phyloP scores from a whole-genome alignment of 257 asterid species.

The Echites panduratus region DNA sequence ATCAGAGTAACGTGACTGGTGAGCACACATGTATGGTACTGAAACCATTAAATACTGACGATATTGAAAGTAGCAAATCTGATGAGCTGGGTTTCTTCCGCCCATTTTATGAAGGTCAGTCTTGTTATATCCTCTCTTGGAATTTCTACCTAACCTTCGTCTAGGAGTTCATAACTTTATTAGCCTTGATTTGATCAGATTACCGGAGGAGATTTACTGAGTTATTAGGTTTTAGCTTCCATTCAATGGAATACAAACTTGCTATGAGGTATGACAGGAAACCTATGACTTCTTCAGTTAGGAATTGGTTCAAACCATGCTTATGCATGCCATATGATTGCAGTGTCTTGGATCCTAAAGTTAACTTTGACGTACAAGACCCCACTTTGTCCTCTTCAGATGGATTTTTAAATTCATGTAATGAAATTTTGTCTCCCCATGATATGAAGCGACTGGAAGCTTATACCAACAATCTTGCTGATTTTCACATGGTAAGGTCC shows the following conservation, averaged over 20 bases:
- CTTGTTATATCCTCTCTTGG: background rate
- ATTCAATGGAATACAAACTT: conserved; percentile 87
- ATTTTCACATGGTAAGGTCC: conserved; percentile 52
- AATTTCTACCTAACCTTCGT: background rate
- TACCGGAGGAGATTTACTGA: conserved; percentile 56
- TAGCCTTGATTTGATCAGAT: conserved; percentile 30
- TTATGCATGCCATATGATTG: conserved; percentile 29
- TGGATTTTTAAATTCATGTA: conserved; percentile 38
- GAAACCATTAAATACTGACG: conserved; percentile 71
- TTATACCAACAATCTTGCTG: conserved; percentile 60
- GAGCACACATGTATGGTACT: conserved; percentile 90
- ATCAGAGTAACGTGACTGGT: conserved; percentile 73
- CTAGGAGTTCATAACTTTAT: background rate
- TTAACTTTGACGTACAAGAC: conserved; percentile 49
- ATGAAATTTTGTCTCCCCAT: conserved; percentile 41
- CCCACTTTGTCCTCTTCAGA: conserved; percentile 35
- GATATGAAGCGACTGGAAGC: conserved; percentile 73
- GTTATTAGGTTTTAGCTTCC: conserved; percentile 46
- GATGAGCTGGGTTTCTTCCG: conserved; percentile 66
- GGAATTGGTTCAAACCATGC: conserved; percentile 13
- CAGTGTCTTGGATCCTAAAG: conserved; percentile 90
- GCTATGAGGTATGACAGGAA: conserved; percentile 68
- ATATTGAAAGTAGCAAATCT: conserved; percentile 53
- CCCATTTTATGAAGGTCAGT: conserved; percentile 61
- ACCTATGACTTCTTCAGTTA: conserved; percentile 15